Evolutionary conservation across 108 stramenopile genomes (phyloP), one percentile per base, ranked within the genome.

Genomic region (Nitzschia palea): DNA sequence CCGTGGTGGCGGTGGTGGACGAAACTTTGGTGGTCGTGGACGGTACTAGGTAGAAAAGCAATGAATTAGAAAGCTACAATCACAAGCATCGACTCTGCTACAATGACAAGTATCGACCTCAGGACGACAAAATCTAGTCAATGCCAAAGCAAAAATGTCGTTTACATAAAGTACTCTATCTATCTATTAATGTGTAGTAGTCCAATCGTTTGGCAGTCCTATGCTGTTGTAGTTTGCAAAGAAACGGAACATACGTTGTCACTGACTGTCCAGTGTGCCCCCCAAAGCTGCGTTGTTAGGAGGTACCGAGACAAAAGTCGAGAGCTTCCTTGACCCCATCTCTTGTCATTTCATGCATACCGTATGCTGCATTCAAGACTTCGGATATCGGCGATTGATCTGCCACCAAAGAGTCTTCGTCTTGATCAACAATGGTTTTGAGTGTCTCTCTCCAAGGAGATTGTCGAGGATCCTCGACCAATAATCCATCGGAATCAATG

Each of bases 281-380:
- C 12, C 37, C 6, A 52, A 20, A 26, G 14, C 25, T 56, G 28
- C 6, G 44, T 44, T 44, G 18, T 3, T 18, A 20, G 3, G 20
- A 44, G 20, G 44, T 17, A 44, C 44, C 20, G 30, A 63, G 25
- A 34, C 73, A 60, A 62, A 76, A 69, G 35, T 56, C 54, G 48
- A 76, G 47, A 5, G 42, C 67, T 22, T 76, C 62, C 26, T 48
- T 34, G 30, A 77, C 69, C 15, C 76, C 76, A 59, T 77, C 76
- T 42, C 76, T 32, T 32, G 76, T 44, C 76, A 77, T 70, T 60
- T 77, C 76, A 56, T 77, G 76, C 58, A 65, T 53, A 2, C 76
- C 69, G 23, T 58, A 70, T 22, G 76, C 76, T n/a, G 61, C 69
- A 63, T 77, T 77, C 76, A 77, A 53, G 28, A 66, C 69, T 70